These are phyloP conservation scores for Sophora flavescens DNA, from an alignment of 306 rosid species.

Conservation along the genomic window DNA sequence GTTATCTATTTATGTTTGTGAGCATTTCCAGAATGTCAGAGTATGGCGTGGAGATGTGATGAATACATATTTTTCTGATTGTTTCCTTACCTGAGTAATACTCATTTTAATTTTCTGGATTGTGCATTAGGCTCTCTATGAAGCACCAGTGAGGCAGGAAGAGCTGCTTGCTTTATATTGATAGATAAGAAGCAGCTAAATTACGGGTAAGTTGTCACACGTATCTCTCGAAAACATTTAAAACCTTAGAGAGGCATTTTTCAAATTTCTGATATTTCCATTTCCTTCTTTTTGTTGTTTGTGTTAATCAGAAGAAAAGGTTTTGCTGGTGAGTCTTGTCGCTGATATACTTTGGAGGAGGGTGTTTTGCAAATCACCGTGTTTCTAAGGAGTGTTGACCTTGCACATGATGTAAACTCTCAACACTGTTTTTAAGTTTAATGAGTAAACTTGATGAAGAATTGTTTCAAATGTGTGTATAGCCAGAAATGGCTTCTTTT, in stretches of 20 bases:
- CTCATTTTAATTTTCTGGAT: constrained; percentile 30
- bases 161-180: constrained; percentile 90
- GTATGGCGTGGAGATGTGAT: constrained; percentile 25
- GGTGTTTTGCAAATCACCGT: constrained; percentile 29
- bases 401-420: constrained; percentile 36
- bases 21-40: constrained; percentile 27
- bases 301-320: constrained; percentile 71
- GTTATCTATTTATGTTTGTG: background rate
- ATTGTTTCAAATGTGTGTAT: constrained; percentile 44
- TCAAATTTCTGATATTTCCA: constrained; percentile 38
- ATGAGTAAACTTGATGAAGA: constrained; percentile 30
- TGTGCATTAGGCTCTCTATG: constrained; percentile 77
- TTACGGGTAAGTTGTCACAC: constrained; percentile 67
- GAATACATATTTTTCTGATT: constrained; percentile 31
- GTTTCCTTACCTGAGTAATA: constrained; percentile 30
- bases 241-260: background rate
- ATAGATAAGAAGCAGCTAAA: constrained; percentile 83
- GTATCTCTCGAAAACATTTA: background rate
- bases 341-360: constrained; percentile 44
- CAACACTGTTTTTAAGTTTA: constrained; percentile 39
- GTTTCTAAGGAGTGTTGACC: constrained; percentile 37
- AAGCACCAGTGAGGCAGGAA: constrained; percentile 93
- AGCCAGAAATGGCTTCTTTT: constrained; percentile 41
- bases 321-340: constrained; percentile 76
- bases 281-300: constrained; percentile 39